Conservation (phyloP, 345 rosid genomes). For the Gossypium arboreum region DNA sequence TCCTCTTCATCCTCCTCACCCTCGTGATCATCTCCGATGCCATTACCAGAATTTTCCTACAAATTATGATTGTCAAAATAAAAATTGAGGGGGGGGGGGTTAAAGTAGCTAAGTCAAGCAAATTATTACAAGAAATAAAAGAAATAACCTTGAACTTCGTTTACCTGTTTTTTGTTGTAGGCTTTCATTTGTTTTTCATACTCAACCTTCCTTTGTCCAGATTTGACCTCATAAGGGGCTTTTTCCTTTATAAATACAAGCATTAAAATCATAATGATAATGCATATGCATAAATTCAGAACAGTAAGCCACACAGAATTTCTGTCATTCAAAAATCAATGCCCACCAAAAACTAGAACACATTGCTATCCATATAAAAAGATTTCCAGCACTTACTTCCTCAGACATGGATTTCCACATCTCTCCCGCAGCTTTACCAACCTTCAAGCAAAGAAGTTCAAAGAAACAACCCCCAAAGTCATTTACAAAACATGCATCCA, state of each 20-base stretch:
- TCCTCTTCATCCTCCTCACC: conserved; percentile 53
- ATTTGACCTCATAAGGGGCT: conserved; percentile 49
- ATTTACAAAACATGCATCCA: background rate
- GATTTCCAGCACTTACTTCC: conserved; percentile 24
- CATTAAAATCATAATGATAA: background rate
- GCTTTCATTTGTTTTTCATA: conserved; percentile 48
- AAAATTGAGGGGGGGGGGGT: no score
- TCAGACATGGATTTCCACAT: conserved; percentile 44
- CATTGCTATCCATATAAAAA: background rate
- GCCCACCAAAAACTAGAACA: background rate
- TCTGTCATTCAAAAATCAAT: background rate
- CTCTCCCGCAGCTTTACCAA: conserved; percentile 58
- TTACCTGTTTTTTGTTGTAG: conserved; percentile 48
- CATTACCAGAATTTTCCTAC: conserved; percentile 39
- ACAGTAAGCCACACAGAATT: background rate
- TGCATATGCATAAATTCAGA: background rate
- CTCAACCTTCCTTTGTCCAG: conserved; percentile 39
- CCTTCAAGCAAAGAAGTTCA: conserved; percentile 36
- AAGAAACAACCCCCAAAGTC: background rate
- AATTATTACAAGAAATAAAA: background rate
- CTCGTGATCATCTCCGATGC: conserved; percentile 21
- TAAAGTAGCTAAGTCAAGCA: background rate
- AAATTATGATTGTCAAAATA: background rate
- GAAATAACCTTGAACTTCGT: background rate
- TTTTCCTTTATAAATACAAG: conserved; percentile 30